phyloP scores from a whole-genome alignment of 2,329 filamentous ascomycete species.

The Aspergillus japonicus region DNA sequence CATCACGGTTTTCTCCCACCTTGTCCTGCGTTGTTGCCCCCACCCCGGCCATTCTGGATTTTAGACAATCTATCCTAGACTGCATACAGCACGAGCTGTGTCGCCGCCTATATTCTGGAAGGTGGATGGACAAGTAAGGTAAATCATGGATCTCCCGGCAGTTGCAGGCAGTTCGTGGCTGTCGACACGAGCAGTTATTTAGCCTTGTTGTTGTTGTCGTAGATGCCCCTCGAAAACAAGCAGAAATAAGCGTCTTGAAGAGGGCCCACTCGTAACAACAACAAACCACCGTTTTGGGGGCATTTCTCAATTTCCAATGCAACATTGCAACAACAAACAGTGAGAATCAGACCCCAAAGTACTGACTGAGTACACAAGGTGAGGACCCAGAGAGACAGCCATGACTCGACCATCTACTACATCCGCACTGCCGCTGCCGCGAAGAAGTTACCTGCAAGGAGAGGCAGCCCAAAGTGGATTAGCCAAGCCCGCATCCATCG shows the following conservation, averaged over 20 bases:
- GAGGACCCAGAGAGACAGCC: too few species aligned
- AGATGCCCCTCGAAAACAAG: not conserved
- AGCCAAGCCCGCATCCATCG: not conserved
- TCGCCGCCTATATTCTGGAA: not conserved
- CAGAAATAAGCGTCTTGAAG: not conserved
- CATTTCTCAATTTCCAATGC: too few species aligned
- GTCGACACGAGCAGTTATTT: too few species aligned
- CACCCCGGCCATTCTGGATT: slow-evolving; percentile 2
- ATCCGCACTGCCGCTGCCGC: too few species aligned
- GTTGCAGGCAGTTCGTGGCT: not conserved
- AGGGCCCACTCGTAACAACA: too few species aligned
- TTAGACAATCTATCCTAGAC: not conserved
- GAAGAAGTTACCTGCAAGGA: not conserved
- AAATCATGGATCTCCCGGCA: not conserved
- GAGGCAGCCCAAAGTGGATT: not conserved
- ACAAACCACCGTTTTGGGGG: too few species aligned
- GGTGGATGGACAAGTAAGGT: not conserved
- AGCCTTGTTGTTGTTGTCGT: not conserved
- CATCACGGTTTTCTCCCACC: too few species aligned
- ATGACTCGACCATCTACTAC: too few species aligned
- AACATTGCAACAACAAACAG: too few species aligned
- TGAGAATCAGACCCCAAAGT: too few species aligned
- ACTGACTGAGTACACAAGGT: too few species aligned
- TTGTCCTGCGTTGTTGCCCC: not conserved
- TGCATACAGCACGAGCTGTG: not conserved